Conservation (phyloP, 192 early-diverging fungal genomes). For the Backusella westeae region DNA sequence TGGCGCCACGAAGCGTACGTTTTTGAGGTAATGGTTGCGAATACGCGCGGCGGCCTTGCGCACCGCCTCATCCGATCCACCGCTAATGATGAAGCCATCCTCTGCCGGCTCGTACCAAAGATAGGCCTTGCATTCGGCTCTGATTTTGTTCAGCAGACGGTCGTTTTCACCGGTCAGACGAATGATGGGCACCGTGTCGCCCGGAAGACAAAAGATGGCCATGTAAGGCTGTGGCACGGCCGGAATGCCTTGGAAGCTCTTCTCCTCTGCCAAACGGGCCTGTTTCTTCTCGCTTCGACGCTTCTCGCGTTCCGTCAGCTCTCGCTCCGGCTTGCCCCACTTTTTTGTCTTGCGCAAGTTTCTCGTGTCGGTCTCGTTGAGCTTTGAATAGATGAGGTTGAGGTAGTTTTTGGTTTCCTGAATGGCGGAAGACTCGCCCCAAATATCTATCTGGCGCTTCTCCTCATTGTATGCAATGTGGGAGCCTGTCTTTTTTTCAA, state of each 20-base stretch:
- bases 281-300: slow-evolving; percentile 18
- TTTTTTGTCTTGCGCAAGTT: slow-evolving; percentile 21
- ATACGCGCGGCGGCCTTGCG: slow-evolving; percentile 29
- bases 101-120: slow-evolving; percentile 31
- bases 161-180: slow-evolving; percentile 35
- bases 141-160: slow-evolving; percentile 26
- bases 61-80: slow-evolving; percentile 14
- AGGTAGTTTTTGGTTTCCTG: slow-evolving; percentile 26
- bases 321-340: slow-evolving; percentile 39
- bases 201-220: slow-evolving; percentile 30
- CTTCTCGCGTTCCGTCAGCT: slow-evolving; percentile 32
- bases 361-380: not conserved
- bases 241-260: slow-evolving; percentile 27
- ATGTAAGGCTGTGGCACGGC: slow-evolving; percentile 1
- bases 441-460: slow-evolving; percentile 40
- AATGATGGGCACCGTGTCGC: slow-evolving; percentile 17
- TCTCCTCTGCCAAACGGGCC: slow-evolving; percentile 19
- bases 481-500: slow-evolving; percentile 24
- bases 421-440: slow-evolving; percentile 27
- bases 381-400: slow-evolving; percentile 11
- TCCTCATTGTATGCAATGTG: slow-evolving; percentile 32
- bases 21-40: slow-evolving; percentile 39
- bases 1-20: not conserved
- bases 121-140: slow-evolving; percentile 37
- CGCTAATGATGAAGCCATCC: slow-evolving; percentile 20